phyloP scores from a whole-genome alignment of 805 yeast genomes.

The Kazachstania bromeliacearum region DNA sequence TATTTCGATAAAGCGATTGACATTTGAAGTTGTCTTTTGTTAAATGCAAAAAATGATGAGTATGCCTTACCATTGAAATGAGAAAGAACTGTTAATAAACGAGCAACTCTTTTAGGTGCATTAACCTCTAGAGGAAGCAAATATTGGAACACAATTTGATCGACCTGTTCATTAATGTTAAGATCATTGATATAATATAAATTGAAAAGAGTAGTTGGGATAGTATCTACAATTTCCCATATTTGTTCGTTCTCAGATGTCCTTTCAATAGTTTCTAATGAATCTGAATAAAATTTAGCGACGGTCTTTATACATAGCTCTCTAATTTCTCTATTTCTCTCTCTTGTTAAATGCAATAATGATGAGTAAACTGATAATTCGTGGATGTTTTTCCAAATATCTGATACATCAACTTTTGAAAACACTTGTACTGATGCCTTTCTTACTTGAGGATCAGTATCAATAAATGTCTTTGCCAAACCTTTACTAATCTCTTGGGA shows the following conservation, averaged over 20 bases:
- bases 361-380: constrained; percentile 41
- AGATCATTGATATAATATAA: constrained; percentile 67
- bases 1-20: constrained; percentile 43
- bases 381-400: constrained; percentile 41
- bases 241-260: constrained; percentile 14
- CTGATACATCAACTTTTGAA: constrained; percentile 36
- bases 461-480: constrained; percentile 58
- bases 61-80: constrained; percentile 48
- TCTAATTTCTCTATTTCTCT: constrained; percentile 58
- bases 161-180: constrained; percentile 57
- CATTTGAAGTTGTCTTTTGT: constrained; percentile 56
- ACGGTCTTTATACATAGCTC: constrained; percentile 45
- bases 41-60: constrained; percentile 58
- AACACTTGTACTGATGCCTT: constrained; percentile 47
- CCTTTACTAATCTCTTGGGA: constrained; percentile 47
- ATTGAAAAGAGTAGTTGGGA: constrained; percentile 59
- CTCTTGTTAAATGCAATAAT: constrained; percentile 58
- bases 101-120: constrained; percentile 38
- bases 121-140: constrained; percentile 48
- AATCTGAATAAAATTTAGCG: constrained; percentile 46
- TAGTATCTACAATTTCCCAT: constrained; percentile 29
- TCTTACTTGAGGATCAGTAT: constrained; percentile 67
- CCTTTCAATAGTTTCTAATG: constrained; percentile 25
- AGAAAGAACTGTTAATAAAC: constrained; percentile 42
- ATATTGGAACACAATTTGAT: constrained; percentile 47